phyloP scores from a whole-genome alignment of 2,329 filamentous ascomycete genomes.

The Aspergillus novofumigatus region DNA sequence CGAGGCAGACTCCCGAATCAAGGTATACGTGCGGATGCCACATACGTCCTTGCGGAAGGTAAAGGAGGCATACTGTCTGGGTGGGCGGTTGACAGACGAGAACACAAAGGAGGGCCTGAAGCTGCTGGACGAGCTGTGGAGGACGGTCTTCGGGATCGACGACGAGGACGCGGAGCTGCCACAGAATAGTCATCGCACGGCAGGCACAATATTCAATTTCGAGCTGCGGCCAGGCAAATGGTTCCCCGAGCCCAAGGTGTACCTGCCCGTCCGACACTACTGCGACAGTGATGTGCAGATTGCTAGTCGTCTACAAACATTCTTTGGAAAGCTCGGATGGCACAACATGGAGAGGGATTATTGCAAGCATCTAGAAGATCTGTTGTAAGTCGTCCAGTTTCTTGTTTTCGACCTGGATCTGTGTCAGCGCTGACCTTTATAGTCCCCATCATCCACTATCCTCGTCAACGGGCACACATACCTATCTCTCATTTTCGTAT shows the following conservation, averaged over 20 bases:
- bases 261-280: slow-evolving; percentile 6
- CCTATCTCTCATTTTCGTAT: neutral
- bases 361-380: neutral
- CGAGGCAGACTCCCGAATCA: neutral
- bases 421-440: neutral
- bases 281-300: neutral
- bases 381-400: neutral
- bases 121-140: slow-evolving; percentile 1
- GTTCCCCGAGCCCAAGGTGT: slow-evolving; percentile 4
- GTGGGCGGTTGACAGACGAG: neutral
- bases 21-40: neutral
- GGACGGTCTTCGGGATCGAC: neutral
- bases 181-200: neutral
- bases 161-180: neutral
- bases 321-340: neutral
- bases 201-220: slow-evolving; percentile 4
- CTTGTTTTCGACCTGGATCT: neutral
- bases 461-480: neutral
- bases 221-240: neutral
- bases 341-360: neutral
- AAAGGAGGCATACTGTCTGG: neutral
- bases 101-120: neutral
- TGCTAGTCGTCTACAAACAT: neutral
- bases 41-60: neutral
- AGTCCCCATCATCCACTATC: neutral